A percentile compares a stretch with the other conserved stretches of the same genome.
Evolutionary conservation across 2,329 filamentous ascomycete genomes (phyloP).

Genomic region (Trichoderma oligosporum): DNA sequence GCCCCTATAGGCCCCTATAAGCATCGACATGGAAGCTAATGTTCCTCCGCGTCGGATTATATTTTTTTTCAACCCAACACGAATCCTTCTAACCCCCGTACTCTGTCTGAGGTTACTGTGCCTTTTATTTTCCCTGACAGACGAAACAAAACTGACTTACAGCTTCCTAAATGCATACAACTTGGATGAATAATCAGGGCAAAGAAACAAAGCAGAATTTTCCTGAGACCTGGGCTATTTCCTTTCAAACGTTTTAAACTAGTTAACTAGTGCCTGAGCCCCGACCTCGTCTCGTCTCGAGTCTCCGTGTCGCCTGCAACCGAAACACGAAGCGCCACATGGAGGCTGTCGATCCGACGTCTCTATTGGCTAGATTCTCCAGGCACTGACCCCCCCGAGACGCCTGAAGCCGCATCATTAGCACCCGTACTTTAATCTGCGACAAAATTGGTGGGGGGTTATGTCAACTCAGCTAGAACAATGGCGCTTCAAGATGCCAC

Average conservation of each 20-base stretch:
- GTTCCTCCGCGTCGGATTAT: conserved; percentile 6
- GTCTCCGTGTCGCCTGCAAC: conserved; percentile 15
- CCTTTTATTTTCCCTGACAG: too few relatives aligned
- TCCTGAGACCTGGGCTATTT: not conserved
- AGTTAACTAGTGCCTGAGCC: conserved; percentile 14
- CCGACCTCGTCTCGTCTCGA: not conserved
- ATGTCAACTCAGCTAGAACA: not conserved
- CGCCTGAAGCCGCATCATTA: conserved; percentile 18
- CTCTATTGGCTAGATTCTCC: conserved; percentile 10
- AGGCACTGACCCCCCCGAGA: conserved; percentile 13
- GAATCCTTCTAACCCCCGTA: too few relatives aligned
- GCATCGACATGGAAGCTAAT: too few relatives aligned
- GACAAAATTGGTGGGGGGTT: conserved; percentile 3
- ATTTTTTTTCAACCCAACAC: not conserved
- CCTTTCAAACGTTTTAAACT: too few relatives aligned
- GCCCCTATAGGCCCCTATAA: too few relatives aligned
- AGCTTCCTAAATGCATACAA: too few relatives aligned
- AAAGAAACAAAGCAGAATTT: too few relatives aligned
- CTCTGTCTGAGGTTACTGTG: too few relatives aligned
- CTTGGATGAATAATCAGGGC: too few relatives aligned
- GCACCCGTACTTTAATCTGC: conserved; percentile 19
- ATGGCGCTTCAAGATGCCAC: not conserved
- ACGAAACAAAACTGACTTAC: too few relatives aligned
- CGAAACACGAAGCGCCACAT: conserved; percentile 18
- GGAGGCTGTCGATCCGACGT: conserved; percentile 3